Evolutionary conservation across 768 basidiomycete species (phyloP), one percentile per base, ranked within the genome.

Genomic region (Astraeus odoratus): DNA sequence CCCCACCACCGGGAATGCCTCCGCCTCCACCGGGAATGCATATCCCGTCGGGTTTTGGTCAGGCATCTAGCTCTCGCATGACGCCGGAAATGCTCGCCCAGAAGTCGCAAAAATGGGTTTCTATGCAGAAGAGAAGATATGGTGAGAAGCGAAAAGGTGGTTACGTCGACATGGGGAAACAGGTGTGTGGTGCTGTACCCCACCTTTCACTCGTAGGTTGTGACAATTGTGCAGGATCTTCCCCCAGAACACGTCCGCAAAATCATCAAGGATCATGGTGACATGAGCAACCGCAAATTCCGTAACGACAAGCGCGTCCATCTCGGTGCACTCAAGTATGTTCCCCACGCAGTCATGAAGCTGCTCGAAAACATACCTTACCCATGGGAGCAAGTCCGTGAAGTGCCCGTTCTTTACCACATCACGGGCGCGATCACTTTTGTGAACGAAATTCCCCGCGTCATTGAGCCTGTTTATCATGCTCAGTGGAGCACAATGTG

Each of bases 401-500:
- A 99, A 67, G 96, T 99, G 2, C 93, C 93, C 8, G 94, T 98
- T 15, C 74, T 99, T 46, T 99, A 99, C 67, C 96, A 99, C 64
- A 95, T 99, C 59, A 98, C 96, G 8, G 96, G 96, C 52, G 96
- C 96, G 31, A 99, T 99, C 67, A 98, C 96, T 2, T 99, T 99
- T 58, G 96, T 99, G 54, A 98, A 97, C 69, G 93, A 98, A 65
- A 86, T 97, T 30, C 96, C 96, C 34, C 85, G 91, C 38, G 81
- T 99, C 54, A 87, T 98, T 50, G 96, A 98, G 64, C 96, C 96
- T 5, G 80, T 99, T 8, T 98, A 96, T 66, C 96, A 99, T 64
- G 92, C 96, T 1, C 96, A 98, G 59, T 99, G 96, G 96, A 94
- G 91, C 61, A 88, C 90, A 5, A 99, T 99, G 96, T 99, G 96